Conservation (phyloP, 2,329 filamentous ascomycete species). For the Dendryphion nanum region DNA sequence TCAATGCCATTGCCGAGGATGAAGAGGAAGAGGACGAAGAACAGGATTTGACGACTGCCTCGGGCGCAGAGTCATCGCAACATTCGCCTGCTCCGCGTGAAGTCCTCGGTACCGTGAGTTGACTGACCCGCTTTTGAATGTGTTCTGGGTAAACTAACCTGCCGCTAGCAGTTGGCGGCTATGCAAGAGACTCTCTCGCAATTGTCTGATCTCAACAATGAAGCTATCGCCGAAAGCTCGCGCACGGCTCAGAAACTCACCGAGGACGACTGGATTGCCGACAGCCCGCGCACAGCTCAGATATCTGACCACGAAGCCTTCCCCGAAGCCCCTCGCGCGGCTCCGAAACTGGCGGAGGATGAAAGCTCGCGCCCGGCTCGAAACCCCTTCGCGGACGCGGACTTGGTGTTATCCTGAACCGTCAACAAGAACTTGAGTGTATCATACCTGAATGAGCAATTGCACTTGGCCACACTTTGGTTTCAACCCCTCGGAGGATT, state of each 20-base stretch:
- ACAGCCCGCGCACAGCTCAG: conserved; percentile 7
- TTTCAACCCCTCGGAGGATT: no score
- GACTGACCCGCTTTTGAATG: background rate
- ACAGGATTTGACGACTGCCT: conserved; percentile 4
- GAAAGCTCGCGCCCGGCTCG: no score
- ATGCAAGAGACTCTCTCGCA: conserved; percentile 38
- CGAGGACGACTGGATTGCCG: conserved; percentile 25
- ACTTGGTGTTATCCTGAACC: no score
- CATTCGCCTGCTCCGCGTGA: conserved; percentile 17
- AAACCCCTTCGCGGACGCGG: no score
- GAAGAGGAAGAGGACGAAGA: conserved; percentile 26
- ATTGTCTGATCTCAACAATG: conserved; percentile 35
- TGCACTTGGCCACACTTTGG: no score
- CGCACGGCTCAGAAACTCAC: conserved; percentile 29
- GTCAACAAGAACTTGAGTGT: no score
- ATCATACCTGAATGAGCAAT: no score
- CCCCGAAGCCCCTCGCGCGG: no score
- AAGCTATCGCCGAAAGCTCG: conserved; percentile 33
- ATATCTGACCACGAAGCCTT: conserved; percentile 1
- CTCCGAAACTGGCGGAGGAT: no score
- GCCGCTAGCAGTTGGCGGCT: conserved; percentile 37
- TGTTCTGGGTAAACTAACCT: conserved; percentile 19
- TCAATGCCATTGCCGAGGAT: conserved; percentile 30
- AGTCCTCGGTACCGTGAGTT: conserved; percentile 37
- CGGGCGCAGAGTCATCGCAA: conserved; percentile 9